Base-by-base conservation (phyloP, 139 green algal genomes). In the Astrephomene gubernaculifera region DNA sequence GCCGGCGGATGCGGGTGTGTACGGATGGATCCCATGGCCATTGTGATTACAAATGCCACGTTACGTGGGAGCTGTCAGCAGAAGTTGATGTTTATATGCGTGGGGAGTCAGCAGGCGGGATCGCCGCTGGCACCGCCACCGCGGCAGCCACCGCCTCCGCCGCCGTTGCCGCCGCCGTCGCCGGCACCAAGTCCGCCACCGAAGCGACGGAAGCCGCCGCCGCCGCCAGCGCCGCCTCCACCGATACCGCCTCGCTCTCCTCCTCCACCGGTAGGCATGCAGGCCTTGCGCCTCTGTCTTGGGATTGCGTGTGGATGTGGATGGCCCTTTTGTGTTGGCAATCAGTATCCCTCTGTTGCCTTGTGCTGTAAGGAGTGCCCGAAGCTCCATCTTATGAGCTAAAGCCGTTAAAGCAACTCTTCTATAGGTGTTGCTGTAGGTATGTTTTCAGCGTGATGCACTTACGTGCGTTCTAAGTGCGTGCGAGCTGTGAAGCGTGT, bases 1-100 rank as follows among this genome's bases (percentile, higher is more conserved):
- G 24, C 24, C 24, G 78, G 78, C 63, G 61, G 78, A 43, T 84
- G 78, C 78, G 61, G 43, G n/a, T n/a, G 43, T 0, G 63, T 84
- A 2, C 63, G 63, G 4, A 29, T 84, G 4, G 78, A 84, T 29
- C 63, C 78, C 2, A 12, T 75, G 29, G 63, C 63, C 0, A n/a
- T 84, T 9, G 31, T 75, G 31, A 17, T 67, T 6, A 53, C 43
- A 0, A n/a, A 84, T 21, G 53, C n/a, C 31, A 49, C n/a, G 10
- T 31, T 49, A 3, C 29, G 21, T 0, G 63, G 61, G n/a, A 53
- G 4, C n/a, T 84, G 78, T 41, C 22, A 44, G 29, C 57, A 73
- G 7, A 54, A 0, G 24, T n/a, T 83, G 27, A 83, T 83, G 76
- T n/a, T 39, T 8, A 27, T 64, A 6, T 83, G 76, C 76, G 76